These are phyloP conservation scores for Sanghuangporus sanghuang DNA, from an alignment of 1,284 basidiomycete species.

Conservation along the genomic window DNA sequence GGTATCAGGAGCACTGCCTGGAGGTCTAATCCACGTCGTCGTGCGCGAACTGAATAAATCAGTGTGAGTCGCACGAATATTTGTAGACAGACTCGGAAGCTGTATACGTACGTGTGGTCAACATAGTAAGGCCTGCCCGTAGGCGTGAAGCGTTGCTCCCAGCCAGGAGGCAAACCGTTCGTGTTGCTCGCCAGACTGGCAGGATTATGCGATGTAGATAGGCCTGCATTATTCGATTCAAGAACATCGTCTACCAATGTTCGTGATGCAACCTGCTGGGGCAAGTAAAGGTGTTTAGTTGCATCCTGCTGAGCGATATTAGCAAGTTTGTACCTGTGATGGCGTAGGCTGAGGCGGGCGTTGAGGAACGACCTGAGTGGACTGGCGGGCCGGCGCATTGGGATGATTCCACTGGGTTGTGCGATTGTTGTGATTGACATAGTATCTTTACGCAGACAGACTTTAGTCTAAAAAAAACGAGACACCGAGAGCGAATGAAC, in stretches of 20 bases:
- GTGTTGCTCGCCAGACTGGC: conserved; percentile 47
- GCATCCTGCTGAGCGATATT: background rate
- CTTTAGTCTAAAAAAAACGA: background rate
- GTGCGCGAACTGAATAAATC: conserved; percentile 63
- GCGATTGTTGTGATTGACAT: conserved; percentile 89
- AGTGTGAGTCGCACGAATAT: background rate
- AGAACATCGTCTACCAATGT: conserved; percentile 60
- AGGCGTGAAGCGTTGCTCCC: conserved; percentile 98
- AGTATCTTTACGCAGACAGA: conserved; percentile 32
- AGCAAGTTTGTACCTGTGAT: conserved; percentile 29
- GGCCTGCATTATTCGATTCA: conserved; percentile 35
- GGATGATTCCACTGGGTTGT: conserved; percentile 93
- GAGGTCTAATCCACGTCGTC: conserved; percentile 94
- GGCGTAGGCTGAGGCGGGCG: conserved; percentile 25
- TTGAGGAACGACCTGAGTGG: background rate
- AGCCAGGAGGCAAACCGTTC: conserved; percentile 82
- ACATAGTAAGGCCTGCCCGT: conserved; percentile 97
- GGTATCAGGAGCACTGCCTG: conserved; percentile 42
- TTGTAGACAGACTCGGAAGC: too few species aligned
- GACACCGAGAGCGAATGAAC: background rate
- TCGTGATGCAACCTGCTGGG: conserved; percentile 45
- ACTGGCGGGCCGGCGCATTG: conserved; percentile 20
- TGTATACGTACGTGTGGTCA: conserved; percentile 53
- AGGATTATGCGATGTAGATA: conserved; percentile 27
- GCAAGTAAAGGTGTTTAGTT: conserved; percentile 34